These are phyloP conservation scores for Salix purpurea DNA, from an alignment of 345 rosid genomes.

Conservation along the genomic window DNA sequence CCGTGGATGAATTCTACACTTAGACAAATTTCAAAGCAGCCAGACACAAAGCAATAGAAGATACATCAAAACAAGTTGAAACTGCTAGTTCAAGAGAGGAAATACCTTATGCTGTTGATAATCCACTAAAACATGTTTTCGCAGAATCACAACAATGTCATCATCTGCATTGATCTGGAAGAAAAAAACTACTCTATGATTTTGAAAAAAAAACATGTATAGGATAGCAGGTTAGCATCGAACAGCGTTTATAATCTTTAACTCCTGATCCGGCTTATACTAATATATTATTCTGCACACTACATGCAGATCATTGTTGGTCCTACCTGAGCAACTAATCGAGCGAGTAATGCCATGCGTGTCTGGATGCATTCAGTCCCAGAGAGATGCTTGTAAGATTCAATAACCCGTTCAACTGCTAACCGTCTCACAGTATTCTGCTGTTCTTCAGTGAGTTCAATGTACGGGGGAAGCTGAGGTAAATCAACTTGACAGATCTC, in stretches of 20 bases:
- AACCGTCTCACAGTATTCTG: constrained; percentile 44
- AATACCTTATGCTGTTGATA: constrained; percentile 76
- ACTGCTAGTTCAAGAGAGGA: constrained; percentile 9
- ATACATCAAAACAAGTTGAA: neutral
- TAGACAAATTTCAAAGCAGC: neutral
- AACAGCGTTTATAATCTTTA: neutral
- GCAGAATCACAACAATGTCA: constrained; percentile 58
- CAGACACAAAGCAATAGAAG: neutral
- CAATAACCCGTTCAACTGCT: constrained; percentile 69
- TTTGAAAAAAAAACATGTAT: constrained; percentile 1
- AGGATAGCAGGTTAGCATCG: constrained; percentile 1
- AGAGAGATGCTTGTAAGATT: constrained; percentile 54
- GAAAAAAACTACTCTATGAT: constrained; percentile 10
- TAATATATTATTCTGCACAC: too few relatives aligned
- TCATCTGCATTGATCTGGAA: constrained; percentile 73
- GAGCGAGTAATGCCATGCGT: constrained; percentile 70
- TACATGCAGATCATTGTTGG: neutral
- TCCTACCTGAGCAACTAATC: constrained; percentile 77
- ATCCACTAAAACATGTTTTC: constrained; percentile 62
- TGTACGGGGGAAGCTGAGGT: constrained; percentile 59
- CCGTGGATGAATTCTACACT: neutral
- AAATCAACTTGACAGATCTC: constrained; percentile 56
- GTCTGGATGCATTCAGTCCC: constrained; percentile 48
- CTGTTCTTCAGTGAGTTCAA: constrained; percentile 66
- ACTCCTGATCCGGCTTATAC: neutral